Evolutionary conservation across 23 red algal genomes (phyloP).

Genomic region (Gracilariopsis chorda): DNA sequence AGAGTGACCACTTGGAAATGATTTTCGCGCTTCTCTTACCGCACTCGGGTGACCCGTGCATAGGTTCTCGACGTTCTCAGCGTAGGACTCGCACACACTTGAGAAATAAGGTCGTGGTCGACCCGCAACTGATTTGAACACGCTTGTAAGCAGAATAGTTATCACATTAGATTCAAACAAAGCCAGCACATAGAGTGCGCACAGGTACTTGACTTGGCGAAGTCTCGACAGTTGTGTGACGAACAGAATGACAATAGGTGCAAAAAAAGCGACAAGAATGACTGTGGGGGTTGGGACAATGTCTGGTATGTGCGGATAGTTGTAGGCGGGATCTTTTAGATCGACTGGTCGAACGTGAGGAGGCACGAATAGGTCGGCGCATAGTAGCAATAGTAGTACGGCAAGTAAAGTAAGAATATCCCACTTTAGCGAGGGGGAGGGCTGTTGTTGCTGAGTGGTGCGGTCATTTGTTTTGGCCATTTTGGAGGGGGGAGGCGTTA

Average conservation of each 20-base stretch:
- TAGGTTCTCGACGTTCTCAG: background rate
- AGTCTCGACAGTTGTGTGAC: background rate
- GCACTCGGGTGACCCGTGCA: slow-evolving; percentile 52
- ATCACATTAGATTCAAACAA: slow-evolving; percentile 71
- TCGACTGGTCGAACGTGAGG: background rate
- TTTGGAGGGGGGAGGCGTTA: background rate
- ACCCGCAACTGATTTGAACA: slow-evolving; percentile 62
- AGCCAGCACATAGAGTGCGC: background rate
- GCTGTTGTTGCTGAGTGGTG: no score
- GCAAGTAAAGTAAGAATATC: background rate
- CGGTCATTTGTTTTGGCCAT: background rate
- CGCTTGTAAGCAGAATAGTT: slow-evolving; percentile 66
- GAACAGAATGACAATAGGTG: background rate
- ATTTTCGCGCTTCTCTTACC: slow-evolving; percentile 78
- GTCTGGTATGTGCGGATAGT: slow-evolving; percentile 43
- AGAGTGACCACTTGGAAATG: slow-evolving; percentile 89
- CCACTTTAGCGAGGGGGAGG: background rate
- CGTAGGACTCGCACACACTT: slow-evolving; percentile 74
- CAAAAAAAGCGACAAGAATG: background rate
- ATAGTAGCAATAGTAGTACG: background rate
- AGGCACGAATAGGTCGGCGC: background rate
- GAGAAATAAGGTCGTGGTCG: slow-evolving; percentile 89
- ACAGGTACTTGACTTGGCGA: background rate
- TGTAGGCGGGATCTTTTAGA: slow-evolving; percentile 20
- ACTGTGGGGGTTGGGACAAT: slow-evolving; percentile 10